These are phyloP conservation scores for Vitis cinerea DNA, from an alignment of 164 flowering plant species.

Conservation along the genomic window DNA sequence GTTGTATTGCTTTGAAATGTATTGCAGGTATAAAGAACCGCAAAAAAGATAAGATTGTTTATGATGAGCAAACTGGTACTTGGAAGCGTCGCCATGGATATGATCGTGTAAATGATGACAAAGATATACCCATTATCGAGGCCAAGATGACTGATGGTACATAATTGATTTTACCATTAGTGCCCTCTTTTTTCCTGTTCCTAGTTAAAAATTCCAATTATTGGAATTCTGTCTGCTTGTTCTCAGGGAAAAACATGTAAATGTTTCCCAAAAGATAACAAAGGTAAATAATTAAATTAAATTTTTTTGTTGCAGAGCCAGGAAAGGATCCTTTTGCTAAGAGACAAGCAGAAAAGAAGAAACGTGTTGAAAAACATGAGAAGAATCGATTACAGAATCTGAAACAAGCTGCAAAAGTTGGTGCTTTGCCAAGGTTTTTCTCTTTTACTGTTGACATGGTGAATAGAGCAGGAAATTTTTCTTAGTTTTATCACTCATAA, in stretches of 20 bases:
- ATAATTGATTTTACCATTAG: background rate
- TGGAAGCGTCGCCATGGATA: constrained; percentile 95
- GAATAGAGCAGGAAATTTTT: no score
- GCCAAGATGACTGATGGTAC: constrained; percentile 66
- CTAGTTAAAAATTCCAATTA: no score
- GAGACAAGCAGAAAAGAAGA: constrained; percentile 65
- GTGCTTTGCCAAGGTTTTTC: constrained; percentile 84
- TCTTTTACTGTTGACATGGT: background rate
- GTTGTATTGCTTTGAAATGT: background rate
- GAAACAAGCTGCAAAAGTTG: constrained; percentile 64
- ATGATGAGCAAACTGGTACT: constrained; percentile 61
- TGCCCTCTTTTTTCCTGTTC: no score
- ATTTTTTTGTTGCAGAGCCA: constrained; percentile 46
- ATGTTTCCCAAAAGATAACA: no score
- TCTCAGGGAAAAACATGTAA: no score
- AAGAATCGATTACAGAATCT: constrained; percentile 76
- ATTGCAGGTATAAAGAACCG: constrained; percentile 72
- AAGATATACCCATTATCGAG: constrained; percentile 61
- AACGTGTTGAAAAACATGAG: constrained; percentile 79
- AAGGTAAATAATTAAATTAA: constrained; percentile 6
- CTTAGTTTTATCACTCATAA: no score
- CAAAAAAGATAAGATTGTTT: constrained; percentile 68
- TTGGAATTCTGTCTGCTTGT: no score
- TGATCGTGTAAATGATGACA: constrained; percentile 89
- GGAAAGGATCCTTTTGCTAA: constrained; percentile 92